Percentiles rank a stretch among this genome's conserved stretches.
Conservation (phyloP, 2,329 filamentous ascomycete genomes). For the Aspergillus fischeri region DNA sequence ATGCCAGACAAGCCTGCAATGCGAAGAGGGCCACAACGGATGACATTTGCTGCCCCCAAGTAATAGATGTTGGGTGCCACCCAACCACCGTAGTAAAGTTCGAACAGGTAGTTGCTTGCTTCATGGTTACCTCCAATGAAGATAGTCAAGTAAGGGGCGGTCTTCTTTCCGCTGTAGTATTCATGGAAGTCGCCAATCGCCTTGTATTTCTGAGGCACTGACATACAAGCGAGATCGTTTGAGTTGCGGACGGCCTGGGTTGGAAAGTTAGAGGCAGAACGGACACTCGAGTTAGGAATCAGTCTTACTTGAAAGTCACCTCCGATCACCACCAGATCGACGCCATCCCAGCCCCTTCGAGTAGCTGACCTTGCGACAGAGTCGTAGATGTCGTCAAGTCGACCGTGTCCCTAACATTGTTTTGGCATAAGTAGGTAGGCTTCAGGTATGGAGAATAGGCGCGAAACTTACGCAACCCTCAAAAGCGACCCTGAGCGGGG, state of each 20-base stretch:
- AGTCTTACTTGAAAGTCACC: slow-evolving; percentile 80
- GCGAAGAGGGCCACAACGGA: slow-evolving; percentile 76
- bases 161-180: slow-evolving; percentile 77
- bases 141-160: slow-evolving; percentile 81
- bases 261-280: slow-evolving; percentile 9
- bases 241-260: slow-evolving; percentile 77
- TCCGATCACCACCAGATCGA: slow-evolving; percentile 90
- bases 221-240: slow-evolving; percentile 80
- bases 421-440: slow-evolving; percentile 7
- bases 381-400: slow-evolving; percentile 84
- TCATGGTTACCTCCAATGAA: slow-evolving; percentile 97
- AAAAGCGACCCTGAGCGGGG: slow-evolving; percentile 65
- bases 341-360: slow-evolving; percentile 69
- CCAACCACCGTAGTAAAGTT: slow-evolving; percentile 96
- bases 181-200: slow-evolving; percentile 86
- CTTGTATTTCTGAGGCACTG: slow-evolving; percentile 83
- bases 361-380: slow-evolving; percentile 66
- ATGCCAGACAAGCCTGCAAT: slow-evolving; percentile 92
- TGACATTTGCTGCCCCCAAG: slow-evolving; percentile 83
- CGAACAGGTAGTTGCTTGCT: slow-evolving; percentile 82
- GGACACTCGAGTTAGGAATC: background rate
- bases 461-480: slow-evolving; percentile 72
- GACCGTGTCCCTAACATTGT: slow-evolving; percentile 72
- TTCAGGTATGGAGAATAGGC: background rate
- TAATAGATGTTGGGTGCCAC: slow-evolving; percentile 97